A percentile compares a stretch with the other conserved stretches of the same genome.
Evolutionary conservation across 202 grass and related monocot genomes (phyloP).

Genomic region (Bolboschoenoplectus hybrid): DNA sequence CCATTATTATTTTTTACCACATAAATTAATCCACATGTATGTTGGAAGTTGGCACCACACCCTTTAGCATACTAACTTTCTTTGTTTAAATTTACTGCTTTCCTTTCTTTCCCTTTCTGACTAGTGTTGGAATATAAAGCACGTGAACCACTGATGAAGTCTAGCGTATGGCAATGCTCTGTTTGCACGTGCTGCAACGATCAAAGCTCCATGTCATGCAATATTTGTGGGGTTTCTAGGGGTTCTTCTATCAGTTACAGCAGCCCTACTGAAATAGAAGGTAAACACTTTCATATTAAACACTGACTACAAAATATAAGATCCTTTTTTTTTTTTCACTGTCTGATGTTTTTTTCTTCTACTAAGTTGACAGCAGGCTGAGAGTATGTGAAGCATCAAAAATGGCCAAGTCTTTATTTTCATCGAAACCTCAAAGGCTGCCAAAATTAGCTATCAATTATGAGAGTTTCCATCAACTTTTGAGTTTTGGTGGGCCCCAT

Average conservation of each 20-base stretch:
- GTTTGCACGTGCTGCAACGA: constrained; percentile 65
- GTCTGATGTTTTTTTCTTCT: constrained; percentile 27
- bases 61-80: background rate
- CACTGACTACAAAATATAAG: background rate
- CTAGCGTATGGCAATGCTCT: constrained; percentile 60
- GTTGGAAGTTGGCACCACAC: background rate
- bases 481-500: constrained; percentile 49
- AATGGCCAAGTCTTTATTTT: constrained; percentile 76
- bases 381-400: constrained; percentile 58
- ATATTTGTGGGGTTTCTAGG: constrained; percentile 61
- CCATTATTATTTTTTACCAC: background rate
- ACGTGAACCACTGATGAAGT: constrained; percentile 29
- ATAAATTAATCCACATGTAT: background rate
- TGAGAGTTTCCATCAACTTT: constrained; percentile 43
- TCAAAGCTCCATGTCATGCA: constrained; percentile 48
- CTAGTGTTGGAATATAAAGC: constrained; percentile 39
- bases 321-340: constrained; percentile 23
- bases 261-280: constrained; percentile 43
- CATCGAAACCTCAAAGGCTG: constrained; percentile 40
- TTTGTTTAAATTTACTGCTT: background rate
- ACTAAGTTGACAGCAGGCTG: constrained; percentile 58
- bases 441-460: constrained; percentile 42
- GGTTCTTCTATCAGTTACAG: constrained; percentile 53
- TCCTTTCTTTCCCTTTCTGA: constrained; percentile 45
- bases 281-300: constrained; percentile 36